Evolutionary conservation across 1,139 yeast species (phyloP).

Genomic region (Eremothecium coryli): DNA sequence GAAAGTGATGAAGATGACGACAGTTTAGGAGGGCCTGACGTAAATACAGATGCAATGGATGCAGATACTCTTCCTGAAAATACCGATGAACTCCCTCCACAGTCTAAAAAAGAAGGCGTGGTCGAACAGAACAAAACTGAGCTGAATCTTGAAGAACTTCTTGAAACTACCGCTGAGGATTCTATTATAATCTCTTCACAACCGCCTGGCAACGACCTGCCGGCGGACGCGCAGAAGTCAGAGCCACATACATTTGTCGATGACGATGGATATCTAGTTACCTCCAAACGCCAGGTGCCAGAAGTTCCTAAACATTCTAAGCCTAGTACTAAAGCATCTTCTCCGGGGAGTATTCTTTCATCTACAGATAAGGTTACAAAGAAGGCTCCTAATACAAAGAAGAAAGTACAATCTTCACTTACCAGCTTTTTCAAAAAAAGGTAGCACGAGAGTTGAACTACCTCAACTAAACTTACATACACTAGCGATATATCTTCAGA

Average conservation of each 20-base stretch:
- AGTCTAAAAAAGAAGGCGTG: too few species aligned
- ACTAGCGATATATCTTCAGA: too few species aligned
- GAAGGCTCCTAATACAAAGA: slow-evolving; percentile 11
- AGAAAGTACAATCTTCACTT: slow-evolving; percentile 24
- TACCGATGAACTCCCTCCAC: not conserved
- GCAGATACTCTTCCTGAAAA: slow-evolving; percentile 1
- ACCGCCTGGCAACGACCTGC: not conserved
- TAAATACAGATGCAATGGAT: not conserved
- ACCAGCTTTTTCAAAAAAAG: slow-evolving; percentile 24
- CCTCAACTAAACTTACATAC: too few species aligned
- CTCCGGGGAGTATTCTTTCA: too few species aligned
- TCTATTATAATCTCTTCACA: slow-evolving; percentile 19
- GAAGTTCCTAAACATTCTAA: slow-evolving; percentile 7
- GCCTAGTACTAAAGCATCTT: slow-evolving; percentile 8
- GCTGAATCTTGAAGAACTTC: slow-evolving; percentile 23
- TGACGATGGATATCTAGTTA: slow-evolving; percentile 30
- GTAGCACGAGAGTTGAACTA: not conserved
- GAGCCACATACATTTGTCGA: slow-evolving; percentile 18
- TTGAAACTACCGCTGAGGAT: slow-evolving; percentile 30
- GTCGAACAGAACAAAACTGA: slow-evolving; percentile 5
- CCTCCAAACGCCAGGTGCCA: slow-evolving; percentile 13
- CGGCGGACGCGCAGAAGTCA: slow-evolving; percentile 4
- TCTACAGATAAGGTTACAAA: slow-evolving; percentile 9
- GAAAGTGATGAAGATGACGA: slow-evolving; percentile 22
- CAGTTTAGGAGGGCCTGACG: not conserved